These are phyloP conservation scores for Penicillium taxi DNA, from an alignment of 495 filamentous ascomycete genomes.

Conservation along the genomic window DNA sequence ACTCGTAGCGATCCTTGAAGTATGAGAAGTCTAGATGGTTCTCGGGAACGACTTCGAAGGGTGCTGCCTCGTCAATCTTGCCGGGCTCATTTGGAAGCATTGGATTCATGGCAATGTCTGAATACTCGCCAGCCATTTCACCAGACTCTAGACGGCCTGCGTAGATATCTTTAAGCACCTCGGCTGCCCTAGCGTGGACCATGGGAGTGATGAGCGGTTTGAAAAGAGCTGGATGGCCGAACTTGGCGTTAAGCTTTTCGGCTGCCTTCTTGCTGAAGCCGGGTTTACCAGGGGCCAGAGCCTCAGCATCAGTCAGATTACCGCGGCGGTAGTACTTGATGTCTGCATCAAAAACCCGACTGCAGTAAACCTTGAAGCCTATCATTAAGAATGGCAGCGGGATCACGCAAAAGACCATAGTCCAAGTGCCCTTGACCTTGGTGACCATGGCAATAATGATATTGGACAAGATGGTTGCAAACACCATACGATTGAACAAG, in stretches of 20 bases:
- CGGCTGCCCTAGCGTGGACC: conserved; percentile 85
- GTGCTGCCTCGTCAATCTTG: conserved; percentile 42
- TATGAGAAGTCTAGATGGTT: conserved; percentile 86
- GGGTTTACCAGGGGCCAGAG: conserved; percentile 34
- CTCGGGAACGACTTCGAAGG: conserved; percentile 87
- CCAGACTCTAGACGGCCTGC: conserved; percentile 62
- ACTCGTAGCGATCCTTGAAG: conserved; percentile 83
- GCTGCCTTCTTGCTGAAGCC: conserved; percentile 45
- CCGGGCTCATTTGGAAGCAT: conserved; percentile 75
- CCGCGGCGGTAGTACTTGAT: conserved; percentile 68
- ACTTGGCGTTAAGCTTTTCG: conserved; percentile 71
- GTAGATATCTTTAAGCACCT: conserved; percentile 72
- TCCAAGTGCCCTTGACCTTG: conserved; percentile 49
- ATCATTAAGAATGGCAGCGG: conserved; percentile 77
- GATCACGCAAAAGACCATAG: conserved; percentile 56
- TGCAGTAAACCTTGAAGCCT: conserved; percentile 82
- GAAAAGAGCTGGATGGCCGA: conserved; percentile 87
- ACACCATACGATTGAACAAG: conserved; percentile 84
- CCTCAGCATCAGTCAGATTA: conserved; percentile 49
- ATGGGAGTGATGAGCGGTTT: conserved; percentile 87
- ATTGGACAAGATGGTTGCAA: conserved; percentile 73
- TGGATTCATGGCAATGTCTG: conserved; percentile 65
- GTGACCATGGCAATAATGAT: conserved; percentile 66
- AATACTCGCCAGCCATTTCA: conserved; percentile 58
- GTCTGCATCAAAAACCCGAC: conserved; percentile 62